These are phyloP conservation scores for Ballota nigra DNA, from an alignment of 257 asterid genomes.

Conservation along the genomic window DNA sequence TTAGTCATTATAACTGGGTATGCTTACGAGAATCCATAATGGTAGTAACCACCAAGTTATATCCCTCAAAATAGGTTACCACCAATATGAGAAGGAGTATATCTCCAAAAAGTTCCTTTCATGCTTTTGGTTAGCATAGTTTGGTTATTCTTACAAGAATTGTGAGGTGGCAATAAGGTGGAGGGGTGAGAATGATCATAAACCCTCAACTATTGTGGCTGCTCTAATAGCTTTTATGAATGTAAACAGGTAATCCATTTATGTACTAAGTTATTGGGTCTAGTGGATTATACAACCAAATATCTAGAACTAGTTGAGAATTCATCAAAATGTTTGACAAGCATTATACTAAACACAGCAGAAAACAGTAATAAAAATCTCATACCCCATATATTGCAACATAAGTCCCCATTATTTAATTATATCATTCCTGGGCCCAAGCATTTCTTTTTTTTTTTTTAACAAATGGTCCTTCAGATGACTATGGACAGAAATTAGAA, in stretches of 20 bases:
- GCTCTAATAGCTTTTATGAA: not conserved
- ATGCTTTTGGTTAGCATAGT: no score
- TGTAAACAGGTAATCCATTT: not conserved
- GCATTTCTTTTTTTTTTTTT: not conserved
- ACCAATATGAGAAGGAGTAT: no score
- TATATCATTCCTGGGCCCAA: not conserved
- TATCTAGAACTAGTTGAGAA: not conserved
- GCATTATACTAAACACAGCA: not conserved
- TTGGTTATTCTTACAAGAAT: no score
- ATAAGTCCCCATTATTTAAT: not conserved
- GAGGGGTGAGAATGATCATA: no score
- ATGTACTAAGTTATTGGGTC: not conserved
- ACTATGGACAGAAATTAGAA: no score
- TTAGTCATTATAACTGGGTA: not conserved
- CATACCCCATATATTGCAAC: not conserved
- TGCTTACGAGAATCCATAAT: no score
- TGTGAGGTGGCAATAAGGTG: no score
- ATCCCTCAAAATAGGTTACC: no score
- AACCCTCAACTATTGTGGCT: no score
- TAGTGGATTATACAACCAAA: conserved; percentile 11
- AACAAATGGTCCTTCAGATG: no score
- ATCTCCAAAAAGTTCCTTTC: no score
- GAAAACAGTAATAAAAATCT: not conserved
- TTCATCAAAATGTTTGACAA: not conserved
- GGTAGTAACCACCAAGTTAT: no score